Percentiles rank a stretch among this genome's conserved stretches.
These are phyloP conservation scores for Entomortierella lignicola DNA, from an alignment of 192 early-diverging fungal species.

Conservation along the genomic window DNA sequence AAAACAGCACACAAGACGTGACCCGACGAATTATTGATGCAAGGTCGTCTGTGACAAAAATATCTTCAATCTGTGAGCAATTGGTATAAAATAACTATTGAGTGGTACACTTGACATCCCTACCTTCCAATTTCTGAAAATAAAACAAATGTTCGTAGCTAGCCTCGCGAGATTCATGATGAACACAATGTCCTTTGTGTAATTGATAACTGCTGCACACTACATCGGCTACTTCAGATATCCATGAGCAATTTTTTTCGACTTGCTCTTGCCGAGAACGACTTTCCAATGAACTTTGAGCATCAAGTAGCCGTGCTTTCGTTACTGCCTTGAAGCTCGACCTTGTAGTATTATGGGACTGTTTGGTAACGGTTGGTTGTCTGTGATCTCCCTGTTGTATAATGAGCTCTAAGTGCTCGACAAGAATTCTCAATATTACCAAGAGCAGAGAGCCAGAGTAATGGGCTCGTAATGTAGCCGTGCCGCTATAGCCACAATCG, in stretches of 20 bases:
- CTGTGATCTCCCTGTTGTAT: background rate
- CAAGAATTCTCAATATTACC: background rate
- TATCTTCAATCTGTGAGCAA: background rate
- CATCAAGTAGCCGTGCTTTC: background rate
- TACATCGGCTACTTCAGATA: background rate
- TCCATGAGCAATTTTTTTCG: background rate
- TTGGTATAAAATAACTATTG: too few species aligned
- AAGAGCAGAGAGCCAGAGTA: background rate
- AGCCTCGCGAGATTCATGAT: too few species aligned
- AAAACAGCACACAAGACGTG: background rate
- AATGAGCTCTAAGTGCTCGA: background rate
- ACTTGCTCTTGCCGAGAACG: background rate
- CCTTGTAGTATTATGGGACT: background rate
- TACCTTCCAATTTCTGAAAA: background rate
- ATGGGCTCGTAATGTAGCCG: background rate
- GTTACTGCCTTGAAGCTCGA: background rate
- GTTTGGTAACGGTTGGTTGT: background rate
- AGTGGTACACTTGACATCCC: background rate
- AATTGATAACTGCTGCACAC: background rate
- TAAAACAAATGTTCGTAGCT: background rate
- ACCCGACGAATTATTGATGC: background rate
- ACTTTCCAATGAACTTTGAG: background rate
- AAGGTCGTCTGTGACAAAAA: background rate
- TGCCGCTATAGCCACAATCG: background rate
- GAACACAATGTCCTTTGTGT: background rate